A percentile compares a stretch with the other conserved stretches of the same genome.
Conservation (phyloP, 2,329 filamentous ascomycete species). For the Verticillium klebahnii region DNA sequence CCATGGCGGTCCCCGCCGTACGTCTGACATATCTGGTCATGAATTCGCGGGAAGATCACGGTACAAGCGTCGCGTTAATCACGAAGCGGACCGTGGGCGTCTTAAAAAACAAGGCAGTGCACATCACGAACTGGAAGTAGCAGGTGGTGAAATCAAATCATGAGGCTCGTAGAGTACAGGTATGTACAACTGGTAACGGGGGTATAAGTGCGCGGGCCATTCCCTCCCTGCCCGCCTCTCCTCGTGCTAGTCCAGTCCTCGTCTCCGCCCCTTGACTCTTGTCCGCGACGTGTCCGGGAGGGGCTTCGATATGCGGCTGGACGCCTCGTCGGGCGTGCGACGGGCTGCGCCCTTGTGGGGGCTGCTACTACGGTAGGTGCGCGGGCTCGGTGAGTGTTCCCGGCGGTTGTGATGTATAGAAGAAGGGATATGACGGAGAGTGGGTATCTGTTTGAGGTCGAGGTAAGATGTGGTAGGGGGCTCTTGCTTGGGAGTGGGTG, state of each 20-base stretch:
- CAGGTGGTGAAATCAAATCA: neutral
- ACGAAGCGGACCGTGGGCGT: neutral
- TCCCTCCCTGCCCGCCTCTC: constrained; percentile 15
- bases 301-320: constrained; percentile 45
- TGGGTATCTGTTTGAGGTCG: constrained; percentile 18
- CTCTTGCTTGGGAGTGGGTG: constrained; percentile 37
- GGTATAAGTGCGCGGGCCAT: neutral
- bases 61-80: neutral
- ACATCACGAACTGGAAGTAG: neutral
- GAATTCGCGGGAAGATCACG: neutral
- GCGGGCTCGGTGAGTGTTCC: neutral
- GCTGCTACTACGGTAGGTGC: constrained; percentile 24
- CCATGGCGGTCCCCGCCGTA: neutral
- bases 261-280: constrained; percentile 35
- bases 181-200: neutral
- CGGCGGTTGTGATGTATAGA: neutral
- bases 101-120: neutral
- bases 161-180: neutral
- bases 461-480: neutral
- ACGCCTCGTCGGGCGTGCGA: constrained; percentile 40
- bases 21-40: neutral
- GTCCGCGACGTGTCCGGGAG: constrained; percentile 33
- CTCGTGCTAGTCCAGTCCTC: constrained; percentile 32
- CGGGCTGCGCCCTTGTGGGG: constrained; percentile 28
- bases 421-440: constrained; percentile 12